phyloP scores from a whole-genome alignment of 2,329 filamentous ascomycete species.

The Grosmannia serpens region DNA sequence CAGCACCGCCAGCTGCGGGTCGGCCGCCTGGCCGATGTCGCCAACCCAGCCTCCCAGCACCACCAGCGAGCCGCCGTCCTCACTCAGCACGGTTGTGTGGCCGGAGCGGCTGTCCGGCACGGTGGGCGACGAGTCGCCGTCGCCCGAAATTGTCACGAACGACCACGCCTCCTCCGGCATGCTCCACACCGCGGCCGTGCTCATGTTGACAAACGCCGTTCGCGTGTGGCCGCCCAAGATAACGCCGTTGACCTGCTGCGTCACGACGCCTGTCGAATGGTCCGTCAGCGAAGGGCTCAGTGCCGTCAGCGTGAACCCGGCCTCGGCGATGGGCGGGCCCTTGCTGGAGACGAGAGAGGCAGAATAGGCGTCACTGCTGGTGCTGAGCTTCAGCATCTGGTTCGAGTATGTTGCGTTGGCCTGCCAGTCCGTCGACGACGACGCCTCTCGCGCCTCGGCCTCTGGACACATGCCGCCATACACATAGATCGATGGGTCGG shows the following conservation, averaged over 20 bases:
- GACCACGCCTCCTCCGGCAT: constrained; percentile 80
- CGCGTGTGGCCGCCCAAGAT: constrained; percentile 78
- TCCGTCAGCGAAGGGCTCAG: constrained; percentile 61
- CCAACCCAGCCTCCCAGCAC: constrained; percentile 91
- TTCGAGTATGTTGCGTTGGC: constrained; percentile 67
- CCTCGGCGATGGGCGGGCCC: constrained; percentile 65
- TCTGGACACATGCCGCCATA: constrained; percentile 86
- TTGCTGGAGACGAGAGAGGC: constrained; percentile 29
- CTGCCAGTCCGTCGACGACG: constrained; percentile 43
- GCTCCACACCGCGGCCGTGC: constrained; percentile 75
- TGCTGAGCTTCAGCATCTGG: constrained; percentile 54
- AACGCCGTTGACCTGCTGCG: constrained; percentile 67
- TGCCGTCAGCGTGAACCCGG: constrained; percentile 74
- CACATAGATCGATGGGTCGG: constrained; percentile 50
- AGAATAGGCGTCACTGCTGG: constrained; percentile 21
- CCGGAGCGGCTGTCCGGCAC: constrained; percentile 62
- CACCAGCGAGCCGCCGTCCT: constrained; percentile 67
- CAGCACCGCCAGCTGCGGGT: constrained; percentile 70
- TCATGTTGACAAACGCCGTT: constrained; percentile 86
- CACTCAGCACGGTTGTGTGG: constrained; percentile 71
- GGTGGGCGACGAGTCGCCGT: background rate
- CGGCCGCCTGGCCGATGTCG: constrained; percentile 60
- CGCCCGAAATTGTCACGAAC: constrained; percentile 53
- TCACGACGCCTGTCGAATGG: constrained; percentile 41
- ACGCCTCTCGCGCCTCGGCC: background rate